Evolutionary conservation across 257 asterid species (phyloP), one percentile per base, ranked within the genome.

Genomic region (Gynochthodes officinalis): DNA sequence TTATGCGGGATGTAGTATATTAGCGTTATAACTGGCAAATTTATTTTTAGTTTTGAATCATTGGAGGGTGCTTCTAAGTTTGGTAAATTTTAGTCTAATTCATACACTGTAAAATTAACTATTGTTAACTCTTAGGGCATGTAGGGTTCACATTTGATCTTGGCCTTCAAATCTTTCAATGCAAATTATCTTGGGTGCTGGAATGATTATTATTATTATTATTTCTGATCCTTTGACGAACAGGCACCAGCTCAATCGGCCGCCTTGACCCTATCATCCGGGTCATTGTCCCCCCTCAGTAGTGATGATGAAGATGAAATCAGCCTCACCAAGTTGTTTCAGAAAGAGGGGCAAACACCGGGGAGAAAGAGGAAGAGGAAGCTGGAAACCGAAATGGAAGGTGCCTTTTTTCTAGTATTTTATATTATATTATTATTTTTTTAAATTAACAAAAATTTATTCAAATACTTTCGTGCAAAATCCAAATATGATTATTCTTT

Each of bases 231-330:
- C n/a, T n/a, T n/a, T n/a, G 30, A 40, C 64, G 70, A 12, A 46
- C 59, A 90, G 96, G 84, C 85, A 48, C 88, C 92, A 28, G 62
- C 78, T 59, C 75, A 12, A 33, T 75, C 92, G 37, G 73, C 86
- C 71, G 59, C 81, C n/a, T n/a, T n/a, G 48, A 72, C 71, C 35
- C 61, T 88, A 69, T 86, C 95, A 42, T 90, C 95, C 43, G 91
- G 78, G 46, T 85, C 95, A 1, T 80, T 67, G 42, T 83, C 90
- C 7, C 89, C 87, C 44, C 72, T 67, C 46, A 82, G 9, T 18
- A 64, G 87, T 64, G 90, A 79, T 32, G 89, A 78, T 21, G 96
- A 88, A 64, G 96, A 90, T 84, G 79, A 46, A 52, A 37, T 82
- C 40, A 81, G 75, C 68, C 89, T 90, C 58, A 84, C 74, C 57